phyloP scores from a whole-genome alignment of 495 filamentous ascomycete species.

The Entonaema liquescens region DNA sequence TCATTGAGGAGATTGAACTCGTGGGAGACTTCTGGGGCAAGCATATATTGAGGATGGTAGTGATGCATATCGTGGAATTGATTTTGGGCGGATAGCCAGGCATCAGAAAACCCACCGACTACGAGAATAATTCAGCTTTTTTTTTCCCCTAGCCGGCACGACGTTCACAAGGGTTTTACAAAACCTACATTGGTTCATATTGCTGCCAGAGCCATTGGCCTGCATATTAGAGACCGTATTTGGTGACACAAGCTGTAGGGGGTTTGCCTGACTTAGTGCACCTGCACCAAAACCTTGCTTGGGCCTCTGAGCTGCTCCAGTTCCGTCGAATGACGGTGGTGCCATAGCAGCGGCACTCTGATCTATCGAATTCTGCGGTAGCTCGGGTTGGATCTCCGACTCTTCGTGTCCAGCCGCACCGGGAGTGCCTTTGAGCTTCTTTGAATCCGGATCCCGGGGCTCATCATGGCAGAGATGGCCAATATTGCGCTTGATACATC shows the following conservation, averaged over 20 bases:
- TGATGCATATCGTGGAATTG: conserved; percentile 94
- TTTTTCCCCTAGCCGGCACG: conserved; percentile 41
- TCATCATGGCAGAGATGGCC: conserved; percentile 99
- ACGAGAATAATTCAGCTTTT: conserved; percentile 51
- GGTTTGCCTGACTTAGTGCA: conserved; percentile 53
- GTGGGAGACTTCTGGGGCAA: conserved; percentile 90
- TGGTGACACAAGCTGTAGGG: conserved; percentile 66
- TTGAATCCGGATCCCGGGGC: conserved; percentile 77
- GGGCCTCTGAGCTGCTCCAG: conserved; percentile 49
- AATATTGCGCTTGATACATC: conserved; percentile 99
- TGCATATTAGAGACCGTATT: conserved; percentile 62
- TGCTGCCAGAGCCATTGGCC: conserved; percentile 63
- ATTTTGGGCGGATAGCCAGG: conserved; percentile 70
- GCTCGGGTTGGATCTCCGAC: conserved; percentile 50
- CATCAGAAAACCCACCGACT: conserved; percentile 62
- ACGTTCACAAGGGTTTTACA: conserved; percentile 44
- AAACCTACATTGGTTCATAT: conserved; percentile 79
- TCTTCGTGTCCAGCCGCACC: conserved; percentile 57
- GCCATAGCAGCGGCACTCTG: conserved; percentile 53
- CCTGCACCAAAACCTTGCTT: conserved; percentile 54
- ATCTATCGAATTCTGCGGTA: conserved; percentile 53
- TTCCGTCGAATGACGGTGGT: conserved; percentile 53
- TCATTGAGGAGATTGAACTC: conserved; percentile 97
- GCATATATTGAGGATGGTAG: conserved; percentile 94
- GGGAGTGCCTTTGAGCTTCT: conserved; percentile 72